These are phyloP conservation scores for Nemania sp. DNA, from an alignment of 2,329 filamentous ascomycete genomes.

Conservation along the genomic window DNA sequence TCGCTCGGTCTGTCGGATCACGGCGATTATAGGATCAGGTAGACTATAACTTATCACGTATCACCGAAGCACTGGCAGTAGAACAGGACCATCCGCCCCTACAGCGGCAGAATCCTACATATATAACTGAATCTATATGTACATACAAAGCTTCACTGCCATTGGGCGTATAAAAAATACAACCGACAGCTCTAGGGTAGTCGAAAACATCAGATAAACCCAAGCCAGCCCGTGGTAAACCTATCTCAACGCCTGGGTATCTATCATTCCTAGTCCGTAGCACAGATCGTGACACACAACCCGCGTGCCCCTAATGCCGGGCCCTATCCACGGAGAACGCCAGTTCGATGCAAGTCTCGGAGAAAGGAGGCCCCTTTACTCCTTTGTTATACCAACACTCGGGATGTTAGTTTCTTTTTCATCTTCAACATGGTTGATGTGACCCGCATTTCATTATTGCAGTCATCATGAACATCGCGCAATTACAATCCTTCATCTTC, in stretches of 20 bases:
- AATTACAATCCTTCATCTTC: constrained; percentile 38
- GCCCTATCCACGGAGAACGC: constrained; percentile 12
- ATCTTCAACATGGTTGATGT: not conserved
- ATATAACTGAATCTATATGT: not conserved
- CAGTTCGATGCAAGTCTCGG: constrained; percentile 1
- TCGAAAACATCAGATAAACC: not conserved
- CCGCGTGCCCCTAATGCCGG: not conserved
- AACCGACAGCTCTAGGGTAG: not conserved
- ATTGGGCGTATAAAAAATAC: not conserved
- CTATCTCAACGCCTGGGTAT: constrained; percentile 27
- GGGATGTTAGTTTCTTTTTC: not conserved
- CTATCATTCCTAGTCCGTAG: constrained; percentile 1
- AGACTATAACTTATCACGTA: constrained; percentile 35
- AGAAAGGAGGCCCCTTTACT: not conserved
- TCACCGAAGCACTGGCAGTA: not conserved
- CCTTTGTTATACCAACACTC: not conserved
- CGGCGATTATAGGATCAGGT: not conserved
- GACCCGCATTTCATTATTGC: constrained; percentile 2
- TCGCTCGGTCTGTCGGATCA: too few relatives aligned
- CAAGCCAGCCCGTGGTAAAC: not conserved
- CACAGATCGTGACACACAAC: not conserved
- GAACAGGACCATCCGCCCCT: not conserved
- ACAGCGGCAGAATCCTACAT: not conserved
- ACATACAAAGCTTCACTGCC: not conserved
- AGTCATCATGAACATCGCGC: constrained; percentile 40